Evolutionary conservation across 257 asterid genomes (phyloP), one percentile per base, ranked within the genome.

Genomic region (Striga asiatica): DNA sequence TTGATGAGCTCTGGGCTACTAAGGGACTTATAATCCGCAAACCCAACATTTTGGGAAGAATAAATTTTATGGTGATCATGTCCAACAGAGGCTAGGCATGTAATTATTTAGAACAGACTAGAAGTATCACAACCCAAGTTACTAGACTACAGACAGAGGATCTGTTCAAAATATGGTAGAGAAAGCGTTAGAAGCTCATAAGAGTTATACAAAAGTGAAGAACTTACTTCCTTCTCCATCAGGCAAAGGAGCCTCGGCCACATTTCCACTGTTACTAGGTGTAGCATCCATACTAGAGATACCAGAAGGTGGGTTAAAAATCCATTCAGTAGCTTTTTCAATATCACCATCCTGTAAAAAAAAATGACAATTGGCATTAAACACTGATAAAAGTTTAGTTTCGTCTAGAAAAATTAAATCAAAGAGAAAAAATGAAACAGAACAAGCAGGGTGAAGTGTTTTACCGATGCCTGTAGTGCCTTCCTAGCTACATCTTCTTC

Each of bases 191-290:
- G 49, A 16, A 46, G 60, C 23, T 54, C 8, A 6, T 18, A 54
- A 56, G 35, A 4, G 29, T 6, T 21, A 66, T 28, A 22, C 54
- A 67, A 45, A 51, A 48, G 25, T 4, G 43, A 61, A 61, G 29
- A 56, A 81, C 97, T 82, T 18, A 92, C 98, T 84, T 78, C 98
- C 98, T 67, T 71, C 77, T 75, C 98, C 97, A 64, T 92, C 98
- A 22, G 98, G 94, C 50, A 92, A 59, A 54, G 79, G 69, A 52
- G 75, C 69, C 55, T 77, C 94, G 14, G 20, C 78, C 16, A 34
- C 70, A 54, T 72, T 56, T 57, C 69, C 71, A 47, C 77, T 80
- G 47, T 73, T 74, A 62, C 94, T 76, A 28, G 85, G 78, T 35
- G 83, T 58, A 28, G 70, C 58, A 51, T 81, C 84, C 89, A 76